These are phyloP conservation scores for Yamadazyma friedrichii DNA, from an alignment of 1,139 yeast genomes.

Conservation along the genomic window DNA sequence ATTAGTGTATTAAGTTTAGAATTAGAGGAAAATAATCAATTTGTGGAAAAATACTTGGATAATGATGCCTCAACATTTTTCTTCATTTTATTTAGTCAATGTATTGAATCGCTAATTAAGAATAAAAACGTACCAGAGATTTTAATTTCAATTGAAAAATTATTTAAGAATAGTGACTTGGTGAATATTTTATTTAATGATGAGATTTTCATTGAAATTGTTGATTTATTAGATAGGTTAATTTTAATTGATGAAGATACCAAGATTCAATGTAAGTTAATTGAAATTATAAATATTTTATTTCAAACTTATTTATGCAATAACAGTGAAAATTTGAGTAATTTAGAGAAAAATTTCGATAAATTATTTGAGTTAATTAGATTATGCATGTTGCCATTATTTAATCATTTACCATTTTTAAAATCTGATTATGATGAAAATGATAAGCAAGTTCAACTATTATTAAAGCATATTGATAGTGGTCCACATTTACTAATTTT, in stretches of 20 bases:
- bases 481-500: conserved; percentile 40
- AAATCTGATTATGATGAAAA: conserved; percentile 42
- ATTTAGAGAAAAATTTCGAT: conserved; percentile 60
- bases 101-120: conserved; percentile 70
- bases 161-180: conserved; percentile 58
- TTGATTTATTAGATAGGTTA: conserved; percentile 74
- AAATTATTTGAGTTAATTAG: conserved; percentile 79
- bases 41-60: conserved; percentile 45
- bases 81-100: conserved; percentile 80
- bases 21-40: conserved; percentile 49
- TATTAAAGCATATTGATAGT: conserved; percentile 31
- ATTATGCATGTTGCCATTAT: conserved; percentile 65
- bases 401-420: conserved; percentile 59
- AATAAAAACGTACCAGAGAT: conserved; percentile 43
- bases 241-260: conserved; percentile 57
- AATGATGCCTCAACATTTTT: conserved; percentile 73
- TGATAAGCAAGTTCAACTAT: conserved; percentile 31
- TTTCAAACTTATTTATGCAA: conserved; percentile 32
- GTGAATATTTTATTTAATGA: conserved; percentile 64
- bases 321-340: conserved; percentile 23
- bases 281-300: conserved; percentile 54
- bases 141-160: conserved; percentile 52
- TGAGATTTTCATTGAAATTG: conserved; percentile 69
- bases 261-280: conserved; percentile 51
- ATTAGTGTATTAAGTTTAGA: conserved; percentile 74